Evolutionary conservation across 768 basidiomycete genomes (phyloP), one percentile per base, ranked within the genome.

Genomic region (Mycena galopus): DNA sequence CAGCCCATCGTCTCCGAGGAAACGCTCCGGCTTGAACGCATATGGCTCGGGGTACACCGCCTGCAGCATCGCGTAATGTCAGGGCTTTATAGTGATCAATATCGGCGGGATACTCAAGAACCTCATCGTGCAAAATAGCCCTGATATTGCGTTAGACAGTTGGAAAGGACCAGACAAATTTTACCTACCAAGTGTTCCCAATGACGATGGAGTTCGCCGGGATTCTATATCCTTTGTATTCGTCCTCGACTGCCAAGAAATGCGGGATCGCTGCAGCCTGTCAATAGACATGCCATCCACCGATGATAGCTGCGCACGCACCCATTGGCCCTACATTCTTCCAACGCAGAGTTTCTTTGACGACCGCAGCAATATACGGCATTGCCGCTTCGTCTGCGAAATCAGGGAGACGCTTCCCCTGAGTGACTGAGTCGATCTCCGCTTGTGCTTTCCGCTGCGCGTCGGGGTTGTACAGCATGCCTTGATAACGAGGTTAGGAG

Each of bases 1-100:
- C 30, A 59, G 37, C 25, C n/a, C n/a, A n/a, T n/a, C n/a, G n/a
- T n/a, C n/a, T n/a, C n/a, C n/a, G n/a, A n/a, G n/a, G n/a, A n/a
- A 67, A 67, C 65, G 56, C 30, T 67, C 65, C 29, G 56, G 65
- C 4, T 47, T 39, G 65, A 65, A 65, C 12, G 53, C 21, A 21
- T 65, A 37, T 44, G 65, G 55, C 21, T 65, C 53, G 23, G 65
- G 65, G 25, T 65, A 65, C 2, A 65, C 25, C 2, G n/a, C 17
- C 65, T 65, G 17, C 8, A 37, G 35, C 55, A 17, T 17, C 42
- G 19, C 42, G 42, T 16, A 42, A 17, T 16, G 14, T 42, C 17
- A 42, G 42, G 14, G 17, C 23, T 30, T 17, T 8, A 32, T 19
- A 11, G 1, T n/a, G 7, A 61, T 5, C 44, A 21, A 27, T 29